These are phyloP conservation scores for Nepenthes gracilis DNA, from an alignment of 148 eudicot species.

Conservation along the genomic window DNA sequence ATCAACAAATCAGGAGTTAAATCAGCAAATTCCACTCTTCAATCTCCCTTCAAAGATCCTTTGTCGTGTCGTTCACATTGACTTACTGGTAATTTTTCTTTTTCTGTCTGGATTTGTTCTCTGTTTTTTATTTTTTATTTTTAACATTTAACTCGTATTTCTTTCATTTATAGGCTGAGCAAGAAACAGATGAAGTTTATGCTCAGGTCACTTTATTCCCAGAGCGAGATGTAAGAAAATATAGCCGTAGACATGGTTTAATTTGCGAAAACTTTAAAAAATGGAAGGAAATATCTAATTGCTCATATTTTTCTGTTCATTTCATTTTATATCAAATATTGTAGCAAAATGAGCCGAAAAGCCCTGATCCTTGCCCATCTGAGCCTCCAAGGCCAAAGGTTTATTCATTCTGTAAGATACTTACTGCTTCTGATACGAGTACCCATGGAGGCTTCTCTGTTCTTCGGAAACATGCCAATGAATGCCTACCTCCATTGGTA, in stretches of 20 bases:
- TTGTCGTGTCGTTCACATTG: slow-evolving; percentile 46
- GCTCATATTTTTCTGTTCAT: too few relatives aligned
- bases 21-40: slow-evolving; percentile 50
- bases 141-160: background rate
- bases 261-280: too few relatives aligned
- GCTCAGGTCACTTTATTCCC: slow-evolving; percentile 72
- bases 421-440: slow-evolving; percentile 92
- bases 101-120: background rate
- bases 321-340: background rate
- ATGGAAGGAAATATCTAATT: too few relatives aligned
- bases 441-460: slow-evolving; percentile 98
- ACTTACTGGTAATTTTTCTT: slow-evolving; percentile 34
- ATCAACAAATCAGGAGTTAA: slow-evolving; percentile 54
- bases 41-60: slow-evolving; percentile 66
- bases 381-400: slow-evolving; percentile 46
- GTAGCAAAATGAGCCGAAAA: slow-evolving; percentile 57
- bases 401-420: slow-evolving; percentile 58
- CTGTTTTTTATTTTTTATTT: slow-evolving; percentile 1
- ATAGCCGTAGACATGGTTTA: background rate
- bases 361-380: slow-evolving; percentile 35
- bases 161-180: slow-evolving; percentile 52
- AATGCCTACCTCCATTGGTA: slow-evolving; percentile 89
- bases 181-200: slow-evolving; percentile 90
- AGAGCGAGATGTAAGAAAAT: slow-evolving; percentile 49
- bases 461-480: slow-evolving; percentile 85